Evolutionary conservation across 257 asterid genomes (phyloP).

Genomic region (Handroanthus guayacan): DNA sequence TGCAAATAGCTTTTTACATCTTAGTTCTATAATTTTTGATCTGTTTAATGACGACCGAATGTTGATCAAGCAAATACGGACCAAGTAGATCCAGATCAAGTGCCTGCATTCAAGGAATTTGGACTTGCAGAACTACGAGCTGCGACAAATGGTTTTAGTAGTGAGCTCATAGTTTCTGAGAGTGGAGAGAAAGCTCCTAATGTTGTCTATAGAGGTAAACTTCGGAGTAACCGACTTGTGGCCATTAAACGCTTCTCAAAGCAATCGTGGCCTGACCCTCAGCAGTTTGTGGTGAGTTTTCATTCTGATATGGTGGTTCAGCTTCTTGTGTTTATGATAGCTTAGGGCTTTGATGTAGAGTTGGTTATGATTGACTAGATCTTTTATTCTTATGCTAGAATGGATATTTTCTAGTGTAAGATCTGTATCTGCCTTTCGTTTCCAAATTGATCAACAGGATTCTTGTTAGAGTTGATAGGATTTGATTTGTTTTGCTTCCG

Average conservation of each 20-base stretch:
- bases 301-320: background rate
- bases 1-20: background rate
- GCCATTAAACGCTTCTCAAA: constrained; percentile 84
- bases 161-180: constrained; percentile 86
- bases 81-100: constrained; percentile 71
- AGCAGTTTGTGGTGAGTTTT: constrained; percentile 70
- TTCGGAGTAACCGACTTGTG: constrained; percentile 61
- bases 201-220: constrained; percentile 82
- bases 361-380: too few relatives aligned
- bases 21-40: background rate
- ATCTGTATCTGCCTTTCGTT: too few relatives aligned
- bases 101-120: constrained; percentile 83
- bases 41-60: constrained; percentile 23
- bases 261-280: constrained; percentile 87
- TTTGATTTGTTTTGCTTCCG: too few relatives aligned
- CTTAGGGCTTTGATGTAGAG: too few relatives aligned
- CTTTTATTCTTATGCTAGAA: too few relatives aligned
- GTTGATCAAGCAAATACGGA: constrained; percentile 66
- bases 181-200: constrained; percentile 90
- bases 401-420: too few relatives aligned
- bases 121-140: constrained; percentile 78
- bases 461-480: too few relatives aligned
- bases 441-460: too few relatives aligned
- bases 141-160: constrained; percentile 89
- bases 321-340: too few relatives aligned